A percentile compares a stretch with the other conserved stretches of the same genome.
Evolutionary conservation across 306 rosid genomes (phyloP).

Genomic region (Heteromeles arbutifolia): DNA sequence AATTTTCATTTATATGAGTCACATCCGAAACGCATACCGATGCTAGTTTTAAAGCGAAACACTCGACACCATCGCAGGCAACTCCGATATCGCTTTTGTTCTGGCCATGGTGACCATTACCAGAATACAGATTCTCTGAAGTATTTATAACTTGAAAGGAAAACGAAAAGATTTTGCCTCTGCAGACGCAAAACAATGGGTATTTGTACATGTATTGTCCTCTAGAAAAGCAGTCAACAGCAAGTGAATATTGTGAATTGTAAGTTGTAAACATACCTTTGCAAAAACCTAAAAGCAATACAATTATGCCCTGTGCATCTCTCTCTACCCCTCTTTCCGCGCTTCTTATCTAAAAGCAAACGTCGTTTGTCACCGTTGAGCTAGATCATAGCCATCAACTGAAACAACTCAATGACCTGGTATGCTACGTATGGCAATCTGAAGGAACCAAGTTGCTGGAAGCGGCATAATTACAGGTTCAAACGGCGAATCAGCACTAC

Average conservation of each 20-base stretch:
- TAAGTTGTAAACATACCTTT: conserved; percentile 4
- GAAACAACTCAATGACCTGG: neutral
- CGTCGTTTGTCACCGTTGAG: neutral
- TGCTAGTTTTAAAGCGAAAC: too few relatives aligned
- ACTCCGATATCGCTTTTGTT: too few relatives aligned
- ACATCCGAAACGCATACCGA: too few relatives aligned
- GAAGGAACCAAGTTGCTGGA: neutral
- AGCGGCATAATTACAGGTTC: conserved; percentile 8
- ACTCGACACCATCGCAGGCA: too few relatives aligned
- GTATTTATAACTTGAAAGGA: too few relatives aligned
- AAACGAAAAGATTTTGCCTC: neutral
- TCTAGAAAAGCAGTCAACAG: neutral
- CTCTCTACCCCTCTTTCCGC: neutral
- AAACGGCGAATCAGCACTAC: neutral
- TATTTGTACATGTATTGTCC: neutral
- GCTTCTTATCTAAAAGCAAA: neutral
- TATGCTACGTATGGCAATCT: neutral
- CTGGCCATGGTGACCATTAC: too few relatives aligned
- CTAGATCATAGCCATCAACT: neutral
- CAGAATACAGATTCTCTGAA: too few relatives aligned
- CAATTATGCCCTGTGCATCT: neutral
- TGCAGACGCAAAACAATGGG: neutral
- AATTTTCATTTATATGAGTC: too few relatives aligned
- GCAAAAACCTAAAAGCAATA: neutral
- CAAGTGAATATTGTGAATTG: neutral